Percentiles rank a stretch among this genome's conserved stretches.
Evolutionary conservation across 2,329 filamentous ascomycete species (phyloP).

Genomic region (Fusarium protoensiforme): DNA sequence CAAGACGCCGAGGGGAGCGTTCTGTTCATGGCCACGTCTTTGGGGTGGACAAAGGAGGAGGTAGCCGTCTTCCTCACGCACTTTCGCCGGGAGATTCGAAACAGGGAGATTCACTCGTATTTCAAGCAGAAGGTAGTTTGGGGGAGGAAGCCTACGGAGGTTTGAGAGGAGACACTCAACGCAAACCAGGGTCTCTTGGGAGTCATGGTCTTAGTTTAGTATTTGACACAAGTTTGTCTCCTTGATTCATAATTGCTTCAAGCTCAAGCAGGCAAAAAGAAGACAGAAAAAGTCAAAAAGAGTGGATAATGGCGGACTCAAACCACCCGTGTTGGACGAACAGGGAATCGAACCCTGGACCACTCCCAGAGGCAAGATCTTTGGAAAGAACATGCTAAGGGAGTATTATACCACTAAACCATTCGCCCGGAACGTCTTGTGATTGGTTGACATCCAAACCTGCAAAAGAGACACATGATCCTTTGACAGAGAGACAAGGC

Average conservation of each 20-base stretch:
- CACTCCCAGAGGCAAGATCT: slow-evolving; percentile 15
- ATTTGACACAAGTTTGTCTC: background rate
- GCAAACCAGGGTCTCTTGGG: no score
- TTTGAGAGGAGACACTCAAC: background rate
- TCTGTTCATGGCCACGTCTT: background rate
- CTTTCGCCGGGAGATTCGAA: background rate
- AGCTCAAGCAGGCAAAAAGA: background rate
- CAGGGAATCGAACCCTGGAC: slow-evolving; percentile 36
- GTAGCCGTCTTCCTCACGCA: background rate
- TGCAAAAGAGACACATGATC: background rate
- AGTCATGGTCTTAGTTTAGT: no score
- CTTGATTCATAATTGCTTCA: background rate
- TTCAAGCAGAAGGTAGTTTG: background rate
- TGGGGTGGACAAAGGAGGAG: background rate
- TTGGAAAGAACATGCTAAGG: slow-evolving; percentile 13
- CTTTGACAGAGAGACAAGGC: background rate
- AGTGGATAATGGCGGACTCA: slow-evolving; percentile 10
- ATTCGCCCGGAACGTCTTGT: background rate
- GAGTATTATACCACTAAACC: slow-evolving; percentile 31
- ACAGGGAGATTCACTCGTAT: background rate
- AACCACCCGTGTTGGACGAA: slow-evolving; percentile 26
- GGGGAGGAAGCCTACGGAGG: background rate
- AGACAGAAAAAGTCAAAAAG: background rate
- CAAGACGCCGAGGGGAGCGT: background rate
- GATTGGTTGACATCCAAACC: background rate